A percentile compares a stretch with the other conserved stretches of the same genome.
Evolutionary conservation across 352 stramenopile genomes (phyloP).

Genomic region (Salisapilia sapeloensis): DNA sequence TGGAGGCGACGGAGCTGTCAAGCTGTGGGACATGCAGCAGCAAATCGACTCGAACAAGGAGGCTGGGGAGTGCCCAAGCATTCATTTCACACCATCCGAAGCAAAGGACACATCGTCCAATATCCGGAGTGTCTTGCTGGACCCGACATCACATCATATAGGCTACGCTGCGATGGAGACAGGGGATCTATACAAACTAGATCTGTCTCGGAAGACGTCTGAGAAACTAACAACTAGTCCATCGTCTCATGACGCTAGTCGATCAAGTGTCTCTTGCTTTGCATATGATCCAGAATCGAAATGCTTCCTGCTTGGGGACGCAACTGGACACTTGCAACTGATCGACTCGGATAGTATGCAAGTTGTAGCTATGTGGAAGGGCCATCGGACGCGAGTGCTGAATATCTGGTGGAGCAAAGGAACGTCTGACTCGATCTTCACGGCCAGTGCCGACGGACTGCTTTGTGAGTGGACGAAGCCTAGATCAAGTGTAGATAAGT

Average conservation of each 20-base stretch:
- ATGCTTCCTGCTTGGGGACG: conserved; percentile 46
- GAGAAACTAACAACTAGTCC: not conserved
- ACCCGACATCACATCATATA: conserved; percentile 2
- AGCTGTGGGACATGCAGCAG: conserved; percentile 53
- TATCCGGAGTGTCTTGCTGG: conserved; percentile 31
- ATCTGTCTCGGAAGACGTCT: conserved; percentile 5
- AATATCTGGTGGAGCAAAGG: conserved; percentile 47
- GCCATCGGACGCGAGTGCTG: conserved; percentile 39
- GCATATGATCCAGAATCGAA: conserved; percentile 6
- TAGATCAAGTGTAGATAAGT: not conserved
- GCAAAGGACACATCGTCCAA: conserved; percentile 7
- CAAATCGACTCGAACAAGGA: conserved; percentile 28
- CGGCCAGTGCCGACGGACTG: conserved; percentile 33
- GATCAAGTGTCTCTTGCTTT: conserved; percentile 9
- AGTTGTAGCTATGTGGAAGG: conserved; percentile 21
- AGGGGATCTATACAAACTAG: conserved; percentile 27
- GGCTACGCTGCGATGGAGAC: conserved; percentile 51
- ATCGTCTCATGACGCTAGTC: not conserved
- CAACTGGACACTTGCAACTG: conserved; percentile 22
- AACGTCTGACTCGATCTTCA: conserved; percentile 21
- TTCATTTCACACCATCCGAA: conserved; percentile 2
- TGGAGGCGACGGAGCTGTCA: conserved; percentile 58
- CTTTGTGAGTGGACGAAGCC: conserved; percentile 34
- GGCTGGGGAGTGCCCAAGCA: conserved; percentile 3
- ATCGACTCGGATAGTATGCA: conserved; percentile 17